phyloP scores from a whole-genome alignment of 169 alveolate genomes.

The Plasmodium fragile region DNA sequence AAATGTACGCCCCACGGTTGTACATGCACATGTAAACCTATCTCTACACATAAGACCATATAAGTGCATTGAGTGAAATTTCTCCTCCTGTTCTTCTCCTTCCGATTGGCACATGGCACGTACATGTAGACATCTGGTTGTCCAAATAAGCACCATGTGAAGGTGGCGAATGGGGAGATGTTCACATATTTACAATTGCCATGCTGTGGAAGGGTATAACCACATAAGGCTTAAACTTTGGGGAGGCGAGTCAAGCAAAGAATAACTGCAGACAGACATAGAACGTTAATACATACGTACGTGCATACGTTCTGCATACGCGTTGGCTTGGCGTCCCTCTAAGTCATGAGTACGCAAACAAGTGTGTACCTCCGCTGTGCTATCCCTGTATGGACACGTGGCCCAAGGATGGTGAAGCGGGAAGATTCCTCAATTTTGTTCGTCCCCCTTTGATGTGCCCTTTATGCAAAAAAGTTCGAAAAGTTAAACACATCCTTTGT shows the following conservation, averaged over 20 bases:
- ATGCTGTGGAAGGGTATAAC: not conserved
- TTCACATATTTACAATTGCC: not conserved
- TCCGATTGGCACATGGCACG: not conserved
- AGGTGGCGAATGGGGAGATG: not conserved
- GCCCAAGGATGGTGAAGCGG: not conserved
- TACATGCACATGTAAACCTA: not conserved
- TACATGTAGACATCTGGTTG: not conserved
- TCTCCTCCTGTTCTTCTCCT: constrained; percentile 1
- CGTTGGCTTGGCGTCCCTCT: not conserved
- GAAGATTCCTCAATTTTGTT: not conserved
- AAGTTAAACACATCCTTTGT: not conserved
- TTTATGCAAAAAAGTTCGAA: not conserved
- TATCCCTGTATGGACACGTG: not conserved
- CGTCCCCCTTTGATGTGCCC: not conserved
- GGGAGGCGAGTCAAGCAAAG: not conserved
- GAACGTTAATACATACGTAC: constrained; percentile 1
- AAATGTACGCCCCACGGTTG: not conserved
- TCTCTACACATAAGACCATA: not conserved
- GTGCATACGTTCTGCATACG: not conserved
- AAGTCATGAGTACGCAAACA: not conserved
- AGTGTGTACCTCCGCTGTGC: not conserved
- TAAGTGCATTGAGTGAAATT: not conserved
- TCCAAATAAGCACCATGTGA: not conserved
- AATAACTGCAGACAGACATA: not conserved
- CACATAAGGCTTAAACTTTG: not conserved